Evolutionary conservation across 345 rosid species (phyloP), one percentile per base, ranked within the genome.

Genomic region (Viola odorata): DNA sequence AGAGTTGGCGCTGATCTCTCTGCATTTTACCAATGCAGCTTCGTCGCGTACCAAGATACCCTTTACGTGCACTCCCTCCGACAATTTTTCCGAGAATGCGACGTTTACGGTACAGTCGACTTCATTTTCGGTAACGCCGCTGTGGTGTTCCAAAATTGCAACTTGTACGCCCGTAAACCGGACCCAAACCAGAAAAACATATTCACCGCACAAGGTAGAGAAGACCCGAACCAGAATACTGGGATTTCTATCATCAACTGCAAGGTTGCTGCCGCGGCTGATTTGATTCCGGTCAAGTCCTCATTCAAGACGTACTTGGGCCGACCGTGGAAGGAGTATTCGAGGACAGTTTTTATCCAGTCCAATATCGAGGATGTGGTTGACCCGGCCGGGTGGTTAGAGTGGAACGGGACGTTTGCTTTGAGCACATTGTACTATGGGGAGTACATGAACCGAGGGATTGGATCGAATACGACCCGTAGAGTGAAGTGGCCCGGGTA

Each of bases 401-500:
- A 86, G 64, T 86, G 96, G 96, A 42, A 79, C 8, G 74, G 66
- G 0, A 32, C 65, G 0, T 83, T 80, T 73, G 90, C 82, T 0
- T 65, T 88, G 69, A 69, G 57, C 38, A 86, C 85, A 0, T 77
- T 91, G 5, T 86, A 83, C 58, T 91, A 84, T 16, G 87, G 94
- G 53, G 96, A 91, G 81, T 85, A 91, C 39, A 64, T 55, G 82
- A 91, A 91, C 61, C 57, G 74, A 17, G 96, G 98, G 0, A 72
- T 83, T 0, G 95, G 98, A 8, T 72, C 96, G 8, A 81, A 80
- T 50, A 81, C 88, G 8, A 81, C 79, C 2, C 73, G 62, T 3
- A 72, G 98, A 53, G 95, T 91, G 13, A 73, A 68, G 6, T 91
- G 98, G 98, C 77, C 91, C 17, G 95, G 96, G 64, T 88, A 74